Evolutionary conservation across 768 basidiomycete genomes (phyloP), one percentile per base, ranked within the genome.

Genomic region (Boletus coccyginus): DNA sequence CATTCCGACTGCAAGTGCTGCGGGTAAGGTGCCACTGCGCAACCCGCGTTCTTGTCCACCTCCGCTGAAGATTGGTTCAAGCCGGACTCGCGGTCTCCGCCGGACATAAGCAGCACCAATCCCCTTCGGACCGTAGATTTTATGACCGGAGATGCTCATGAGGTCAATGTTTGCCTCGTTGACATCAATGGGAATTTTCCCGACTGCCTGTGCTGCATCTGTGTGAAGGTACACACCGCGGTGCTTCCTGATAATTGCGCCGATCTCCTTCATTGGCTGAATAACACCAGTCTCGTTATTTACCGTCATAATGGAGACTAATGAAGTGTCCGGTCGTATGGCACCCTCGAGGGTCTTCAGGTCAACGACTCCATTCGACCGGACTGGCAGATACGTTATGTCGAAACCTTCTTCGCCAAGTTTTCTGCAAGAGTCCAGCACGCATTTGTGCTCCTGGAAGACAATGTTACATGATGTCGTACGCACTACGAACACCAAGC

Each of bases 211-310:
- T 0, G 97, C 97, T 29, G 92, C 96, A 71, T 99, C 97, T 19
- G 97, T 95, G 75, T 99, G 97, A 80, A 99, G 87, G 73, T 92
- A 89, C 17, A 96, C 81, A 14, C 94, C 93, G 57, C 90, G 87
- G 68, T 96, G 87, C 73, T 92, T 90, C 67, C 88, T 87, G 33
- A 90, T 70, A 36, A 96, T 81, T 3, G 84, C 83, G 32, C 96
- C 96, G 53, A 99, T 99, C 70, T 98, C 94, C 69, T 92, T 89
- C 60, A 98, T 80, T 3, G 97, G 97, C 68, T 98, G 97, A 53
- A 99, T 97, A 61, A 98, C 95, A 24, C 97, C 97, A 5, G 94
- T 98, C 75, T 99, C 97, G 73, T 99, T 99, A 78, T 99, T 99
- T 56, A 99, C 97, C 17, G 91, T 84, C 97, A 99, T 99, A 70